These are phyloP conservation scores for Sporothrix globosa DNA, from an alignment of 2,329 filamentous ascomycete species.

Conservation along the genomic window DNA sequence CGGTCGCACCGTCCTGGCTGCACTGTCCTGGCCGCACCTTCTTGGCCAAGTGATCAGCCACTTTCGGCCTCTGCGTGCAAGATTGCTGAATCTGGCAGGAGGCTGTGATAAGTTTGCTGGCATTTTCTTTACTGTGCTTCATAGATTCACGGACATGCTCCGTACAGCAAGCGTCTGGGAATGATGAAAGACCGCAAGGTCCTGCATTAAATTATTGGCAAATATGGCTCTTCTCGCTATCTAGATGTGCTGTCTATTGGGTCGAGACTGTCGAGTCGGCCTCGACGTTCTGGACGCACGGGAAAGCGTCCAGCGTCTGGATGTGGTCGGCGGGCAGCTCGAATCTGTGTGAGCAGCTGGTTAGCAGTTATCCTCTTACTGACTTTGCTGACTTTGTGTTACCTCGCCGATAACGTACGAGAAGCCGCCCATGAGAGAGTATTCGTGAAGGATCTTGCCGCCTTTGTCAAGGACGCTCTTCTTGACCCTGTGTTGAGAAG, in stretches of 20 bases:
- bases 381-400: neutral
- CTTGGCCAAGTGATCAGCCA: too few relatives aligned
- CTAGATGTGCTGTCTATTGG: constrained; percentile 57
- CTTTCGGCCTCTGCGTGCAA: too few relatives aligned
- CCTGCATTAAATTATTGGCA: neutral
- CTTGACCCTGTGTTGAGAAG: constrained; percentile 68
- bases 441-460: constrained; percentile 82
- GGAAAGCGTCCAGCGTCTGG: constrained; percentile 65
- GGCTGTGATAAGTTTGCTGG: neutral
- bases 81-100: neutral
- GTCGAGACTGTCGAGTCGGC: constrained; percentile 69
- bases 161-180: too few relatives aligned
- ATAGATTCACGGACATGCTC: too few relatives aligned
- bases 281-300: constrained; percentile 77
- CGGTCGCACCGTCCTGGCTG: neutral
- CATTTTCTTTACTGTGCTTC: neutral
- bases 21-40: neutral
- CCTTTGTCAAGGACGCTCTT: constrained; percentile 73
- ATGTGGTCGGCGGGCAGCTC: constrained; percentile 70
- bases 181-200: too few relatives aligned
- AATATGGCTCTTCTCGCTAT: neutral
- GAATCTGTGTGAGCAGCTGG: constrained; percentile 58
- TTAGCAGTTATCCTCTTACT: neutral
- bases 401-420: constrained; percentile 63
- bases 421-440: constrained; percentile 87